Percentiles rank a stretch among this genome's conserved stretches.
phyloP scores from a whole-genome alignment of 2,329 filamentous ascomycete species.

The Microcyclospora tardicrescens region DNA sequence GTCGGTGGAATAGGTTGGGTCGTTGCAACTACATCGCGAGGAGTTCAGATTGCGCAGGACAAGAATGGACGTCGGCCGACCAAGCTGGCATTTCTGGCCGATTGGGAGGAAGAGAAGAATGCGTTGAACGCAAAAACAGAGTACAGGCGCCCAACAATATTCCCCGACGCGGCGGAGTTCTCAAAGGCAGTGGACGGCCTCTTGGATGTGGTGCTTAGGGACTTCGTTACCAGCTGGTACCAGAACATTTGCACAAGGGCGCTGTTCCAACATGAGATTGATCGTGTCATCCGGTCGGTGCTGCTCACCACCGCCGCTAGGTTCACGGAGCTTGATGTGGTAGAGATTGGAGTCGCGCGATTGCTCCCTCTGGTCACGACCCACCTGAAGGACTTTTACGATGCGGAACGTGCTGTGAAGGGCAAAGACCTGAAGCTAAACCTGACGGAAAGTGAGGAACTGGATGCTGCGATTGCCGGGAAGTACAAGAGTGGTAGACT shows the following conservation, averaged over 20 bases:
- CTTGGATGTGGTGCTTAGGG: conserved; percentile 61
- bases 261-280: conserved; percentile 74
- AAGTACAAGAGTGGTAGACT: conserved; percentile 84
- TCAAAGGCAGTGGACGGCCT: conserved; percentile 70
- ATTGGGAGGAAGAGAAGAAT: conserved; percentile 59
- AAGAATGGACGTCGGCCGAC: conserved; percentile 4
- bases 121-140: conserved; percentile 51
- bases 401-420: conserved; percentile 74
- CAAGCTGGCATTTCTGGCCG: conserved; percentile 18
- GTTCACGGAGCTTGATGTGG: conserved; percentile 63
- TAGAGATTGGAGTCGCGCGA: conserved; percentile 67
- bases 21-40: conserved; percentile 49
- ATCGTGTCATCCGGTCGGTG: conserved; percentile 62
- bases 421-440: conserved; percentile 78
- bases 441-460: conserved; percentile 89
- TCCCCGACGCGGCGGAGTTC: conserved; percentile 61
- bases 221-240: conserved; percentile 88
- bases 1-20: conserved; percentile 44
- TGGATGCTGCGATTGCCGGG: conserved; percentile 87
- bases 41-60: conserved; percentile 18
- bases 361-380: conserved; percentile 78
- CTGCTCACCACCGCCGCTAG: conserved; percentile 59
- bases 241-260: conserved; percentile 67
- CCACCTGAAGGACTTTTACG: conserved; percentile 81
- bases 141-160: conserved; percentile 58